These are phyloP conservation scores for Nicotiana otophora DNA, from an alignment of 257 asterid genomes.

Conservation along the genomic window DNA sequence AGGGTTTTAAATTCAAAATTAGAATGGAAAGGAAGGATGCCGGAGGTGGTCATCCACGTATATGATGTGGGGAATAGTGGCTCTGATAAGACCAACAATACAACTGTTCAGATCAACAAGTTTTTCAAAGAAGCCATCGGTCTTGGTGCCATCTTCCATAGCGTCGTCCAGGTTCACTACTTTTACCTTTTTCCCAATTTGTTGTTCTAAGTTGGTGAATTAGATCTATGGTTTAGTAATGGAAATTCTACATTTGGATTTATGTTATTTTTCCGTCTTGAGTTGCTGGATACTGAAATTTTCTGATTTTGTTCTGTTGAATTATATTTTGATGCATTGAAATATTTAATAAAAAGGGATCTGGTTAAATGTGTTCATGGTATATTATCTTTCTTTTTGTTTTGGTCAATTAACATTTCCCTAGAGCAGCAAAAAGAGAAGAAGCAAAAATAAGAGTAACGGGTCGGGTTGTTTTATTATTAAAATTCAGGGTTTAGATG, in stretches of 20 bases:
- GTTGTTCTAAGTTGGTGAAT: neutral
- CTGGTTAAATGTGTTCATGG: neutral
- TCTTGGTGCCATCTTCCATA: constrained; percentile 95
- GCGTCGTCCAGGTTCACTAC: constrained; percentile 77
- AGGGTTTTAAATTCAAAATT: constrained; percentile 19
- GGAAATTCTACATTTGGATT: neutral
- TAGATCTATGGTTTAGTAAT: constrained; percentile 32
- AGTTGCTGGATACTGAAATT: neutral
- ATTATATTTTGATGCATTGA: neutral
- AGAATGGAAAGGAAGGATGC: constrained; percentile 23
- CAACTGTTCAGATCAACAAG: constrained; percentile 87
- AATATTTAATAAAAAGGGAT: neutral
- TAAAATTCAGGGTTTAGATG: too few relatives aligned
- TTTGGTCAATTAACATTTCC: neutral
- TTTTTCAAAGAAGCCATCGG: constrained; percentile 94
- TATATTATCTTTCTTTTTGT: neutral
- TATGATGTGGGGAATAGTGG: constrained; percentile 93
- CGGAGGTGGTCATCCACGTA: constrained; percentile 83
- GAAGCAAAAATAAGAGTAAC: too few relatives aligned
- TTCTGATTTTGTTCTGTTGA: neutral
- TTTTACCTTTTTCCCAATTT: neutral
- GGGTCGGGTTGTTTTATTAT: too few relatives aligned
- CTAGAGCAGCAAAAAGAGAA: too few relatives aligned
- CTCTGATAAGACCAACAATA: constrained; percentile 79
- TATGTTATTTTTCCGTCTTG: too few relatives aligned